Percentiles rank a stretch among this genome's conserved stretches.
Evolutionary conservation across 2,329 filamentous ascomycete species (phyloP).

Genomic region (Cladosporium sp.): DNA sequence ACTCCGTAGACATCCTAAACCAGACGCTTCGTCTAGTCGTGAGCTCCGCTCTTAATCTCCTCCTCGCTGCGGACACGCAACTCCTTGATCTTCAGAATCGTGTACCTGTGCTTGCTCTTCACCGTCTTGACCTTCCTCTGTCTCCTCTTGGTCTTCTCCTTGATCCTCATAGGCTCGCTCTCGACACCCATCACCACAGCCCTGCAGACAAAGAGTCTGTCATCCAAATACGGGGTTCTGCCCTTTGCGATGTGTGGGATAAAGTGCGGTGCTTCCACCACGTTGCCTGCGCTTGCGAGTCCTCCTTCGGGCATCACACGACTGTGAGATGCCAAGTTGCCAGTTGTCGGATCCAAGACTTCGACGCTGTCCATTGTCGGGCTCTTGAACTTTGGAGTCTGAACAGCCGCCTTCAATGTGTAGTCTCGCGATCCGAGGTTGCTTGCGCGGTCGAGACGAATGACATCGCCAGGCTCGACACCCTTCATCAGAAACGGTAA

Average conservation of each 20-base stretch:
- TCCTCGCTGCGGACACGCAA: constrained; percentile 57
- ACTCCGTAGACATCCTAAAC: too few species aligned
- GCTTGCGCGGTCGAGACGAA: constrained; percentile 82
- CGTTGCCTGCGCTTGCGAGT: constrained; percentile 19
- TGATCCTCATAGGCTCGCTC: constrained; percentile 56
- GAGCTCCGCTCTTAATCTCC: constrained; percentile 1
- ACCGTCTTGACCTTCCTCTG: constrained; percentile 65
- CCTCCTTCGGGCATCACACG: constrained; percentile 25
- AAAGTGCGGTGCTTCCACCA: constrained; percentile 30
- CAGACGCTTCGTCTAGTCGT: neutral
- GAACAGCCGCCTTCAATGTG: constrained; percentile 70
- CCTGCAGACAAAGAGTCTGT: constrained; percentile 77
- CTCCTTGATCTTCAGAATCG: constrained; percentile 79
- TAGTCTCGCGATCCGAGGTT: constrained; percentile 83
- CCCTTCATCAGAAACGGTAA: constrained; percentile 48
- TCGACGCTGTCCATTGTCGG: constrained; percentile 8
- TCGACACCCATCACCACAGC: constrained; percentile 83
- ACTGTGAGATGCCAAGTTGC: constrained; percentile 21
- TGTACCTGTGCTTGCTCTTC: constrained; percentile 87
- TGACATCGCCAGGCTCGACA: constrained; percentile 68
- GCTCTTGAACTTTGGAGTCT: constrained; percentile 36
- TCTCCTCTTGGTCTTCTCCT: constrained; percentile 62
- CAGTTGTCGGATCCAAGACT: constrained; percentile 19
- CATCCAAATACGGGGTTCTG: constrained; percentile 62
- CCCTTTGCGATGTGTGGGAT: constrained; percentile 38